Evolutionary conservation across 2,329 filamentous ascomycete species (phyloP).

Genomic region (Monosporascus sp.): DNA sequence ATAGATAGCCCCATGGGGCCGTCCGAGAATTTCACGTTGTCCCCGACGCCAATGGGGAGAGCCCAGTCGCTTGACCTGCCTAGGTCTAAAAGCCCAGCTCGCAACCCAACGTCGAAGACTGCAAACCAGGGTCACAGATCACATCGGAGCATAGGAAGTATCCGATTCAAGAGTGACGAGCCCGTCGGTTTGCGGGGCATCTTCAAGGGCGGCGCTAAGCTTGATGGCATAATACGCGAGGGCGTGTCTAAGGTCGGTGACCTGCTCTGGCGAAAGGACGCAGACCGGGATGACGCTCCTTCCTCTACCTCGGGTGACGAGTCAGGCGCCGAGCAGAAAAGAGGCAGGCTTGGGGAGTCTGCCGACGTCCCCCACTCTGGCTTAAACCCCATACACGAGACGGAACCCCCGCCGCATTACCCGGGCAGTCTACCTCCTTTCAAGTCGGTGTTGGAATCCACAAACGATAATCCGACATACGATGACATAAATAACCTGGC

Average conservation of each 20-base stretch:
- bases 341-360: constrained; percentile 34
- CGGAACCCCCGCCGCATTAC: constrained; percentile 37
- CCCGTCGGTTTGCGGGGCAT: constrained; percentile 62
- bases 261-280: constrained; percentile 52
- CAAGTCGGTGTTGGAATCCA: constrained; percentile 28
- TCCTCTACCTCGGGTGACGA: constrained; percentile 43
- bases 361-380: constrained; percentile 30
- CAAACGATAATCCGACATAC: constrained; percentile 12
- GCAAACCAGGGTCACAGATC: constrained; percentile 44
- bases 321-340: constrained; percentile 39
- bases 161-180: constrained; percentile 40
- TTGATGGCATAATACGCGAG: constrained; percentile 65
- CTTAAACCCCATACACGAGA: constrained; percentile 25
- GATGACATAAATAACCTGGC: constrained; percentile 13
- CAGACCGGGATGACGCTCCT: constrained; percentile 22
- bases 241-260: constrained; percentile 53
- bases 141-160: constrained; percentile 43
- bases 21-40: constrained; percentile 17
- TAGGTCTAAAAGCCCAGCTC: constrained; percentile 33
- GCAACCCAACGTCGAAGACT: constrained; percentile 29
- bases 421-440: constrained; percentile 50
- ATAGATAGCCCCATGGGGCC: constrained; percentile 23
- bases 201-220: constrained; percentile 65
- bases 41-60: constrained; percentile 23
- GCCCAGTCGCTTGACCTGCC: constrained; percentile 22